phyloP scores from a whole-genome alignment of 108 stramenopile species.

The Cyclotella baltica region DNA sequence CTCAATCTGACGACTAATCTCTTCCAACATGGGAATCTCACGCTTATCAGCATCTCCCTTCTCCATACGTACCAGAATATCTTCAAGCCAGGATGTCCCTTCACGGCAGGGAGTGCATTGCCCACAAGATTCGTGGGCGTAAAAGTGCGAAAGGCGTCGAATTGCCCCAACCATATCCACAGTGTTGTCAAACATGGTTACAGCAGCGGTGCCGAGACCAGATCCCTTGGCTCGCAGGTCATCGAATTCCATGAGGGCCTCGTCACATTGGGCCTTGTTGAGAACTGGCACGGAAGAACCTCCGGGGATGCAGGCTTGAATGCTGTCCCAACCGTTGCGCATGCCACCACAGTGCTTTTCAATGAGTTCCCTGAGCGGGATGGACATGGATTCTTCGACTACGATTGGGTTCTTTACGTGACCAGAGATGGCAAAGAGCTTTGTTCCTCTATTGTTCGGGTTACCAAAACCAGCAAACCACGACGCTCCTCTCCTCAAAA shows the following conservation, averaged over 20 bases:
- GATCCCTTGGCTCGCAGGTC: constrained; percentile 94
- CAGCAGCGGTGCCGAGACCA: constrained; percentile 98
- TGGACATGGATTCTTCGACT: constrained; percentile 99
- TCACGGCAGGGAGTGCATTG: constrained; percentile 99
- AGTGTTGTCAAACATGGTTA: constrained; percentile 99
- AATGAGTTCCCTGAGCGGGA: constrained; percentile 96
- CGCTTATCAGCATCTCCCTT: constrained; percentile 98
- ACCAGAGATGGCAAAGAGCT: constrained; percentile 98
- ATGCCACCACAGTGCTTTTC: constrained; percentile 99
- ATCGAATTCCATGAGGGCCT: constrained; percentile 99
- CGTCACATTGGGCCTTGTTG: constrained; percentile 95
- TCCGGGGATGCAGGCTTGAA: constrained; percentile 99
- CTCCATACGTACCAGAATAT: constrained; percentile 95
- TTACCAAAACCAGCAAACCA: constrained; percentile 99
- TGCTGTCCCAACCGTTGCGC: constrained; percentile 98
- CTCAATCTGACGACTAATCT: constrained; percentile 99
- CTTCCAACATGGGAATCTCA: constrained; percentile 99
- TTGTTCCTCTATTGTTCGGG: constrained; percentile 97
- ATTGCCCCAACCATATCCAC: constrained; percentile 99
- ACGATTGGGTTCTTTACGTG: constrained; percentile 99
- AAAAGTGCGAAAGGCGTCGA: constrained; percentile 99
- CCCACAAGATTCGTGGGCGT: constrained; percentile 99
- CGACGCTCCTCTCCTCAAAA: constrained; percentile 94
- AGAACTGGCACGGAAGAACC: constrained; percentile 99
- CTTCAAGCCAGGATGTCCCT: constrained; percentile 94